Evolutionary conservation across 441 rosid species (phyloP).

Genomic region (Macaranga tanarius): DNA sequence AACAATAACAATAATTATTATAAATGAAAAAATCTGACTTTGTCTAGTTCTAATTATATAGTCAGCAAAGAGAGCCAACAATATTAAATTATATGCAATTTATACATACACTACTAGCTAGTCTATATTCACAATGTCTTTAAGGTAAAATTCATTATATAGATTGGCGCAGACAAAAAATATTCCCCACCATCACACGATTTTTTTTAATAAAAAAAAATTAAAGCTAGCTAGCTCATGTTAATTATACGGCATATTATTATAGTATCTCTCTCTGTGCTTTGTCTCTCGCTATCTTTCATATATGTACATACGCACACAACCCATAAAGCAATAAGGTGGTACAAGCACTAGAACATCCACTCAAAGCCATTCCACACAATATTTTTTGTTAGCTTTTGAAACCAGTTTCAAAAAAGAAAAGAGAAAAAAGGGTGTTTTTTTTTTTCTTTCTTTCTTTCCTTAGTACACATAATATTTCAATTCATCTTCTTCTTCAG

Average conservation of each 20-base stretch:
- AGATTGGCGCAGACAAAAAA: slow-evolving; percentile 24
- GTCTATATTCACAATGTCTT: not conserved
- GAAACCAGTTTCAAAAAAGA: slow-evolving; percentile 26
- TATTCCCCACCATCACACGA: slow-evolving; percentile 32
- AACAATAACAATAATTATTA: not conserved
- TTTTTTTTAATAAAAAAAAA: not conserved
- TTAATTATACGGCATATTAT: too few relatives aligned
- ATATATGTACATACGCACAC: slow-evolving; percentile 14
- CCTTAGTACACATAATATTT: slow-evolving; percentile 7
- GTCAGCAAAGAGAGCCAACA: slow-evolving; percentile 8
- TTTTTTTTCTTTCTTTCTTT: slow-evolving; percentile 14
- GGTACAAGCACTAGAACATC: slow-evolving; percentile 32
- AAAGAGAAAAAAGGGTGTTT: not conserved
- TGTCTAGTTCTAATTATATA: slow-evolving; percentile 2
- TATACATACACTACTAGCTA: too few relatives aligned
- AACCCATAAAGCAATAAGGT: slow-evolving; percentile 45
- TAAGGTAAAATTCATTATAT: not conserved
- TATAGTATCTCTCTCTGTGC: not conserved
- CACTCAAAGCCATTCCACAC: slow-evolving; percentile 34
- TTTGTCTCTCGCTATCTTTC: not conserved
- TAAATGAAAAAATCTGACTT: not conserved
- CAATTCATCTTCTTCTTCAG: slow-evolving; percentile 26
- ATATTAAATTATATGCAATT: not conserved
- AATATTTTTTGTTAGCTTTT: slow-evolving; percentile 34
- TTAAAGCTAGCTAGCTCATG: too few relatives aligned